Evolutionary conservation across 2,329 filamentous ascomycete species (phyloP).

Genomic region (Sporothrix inflata): DNA sequence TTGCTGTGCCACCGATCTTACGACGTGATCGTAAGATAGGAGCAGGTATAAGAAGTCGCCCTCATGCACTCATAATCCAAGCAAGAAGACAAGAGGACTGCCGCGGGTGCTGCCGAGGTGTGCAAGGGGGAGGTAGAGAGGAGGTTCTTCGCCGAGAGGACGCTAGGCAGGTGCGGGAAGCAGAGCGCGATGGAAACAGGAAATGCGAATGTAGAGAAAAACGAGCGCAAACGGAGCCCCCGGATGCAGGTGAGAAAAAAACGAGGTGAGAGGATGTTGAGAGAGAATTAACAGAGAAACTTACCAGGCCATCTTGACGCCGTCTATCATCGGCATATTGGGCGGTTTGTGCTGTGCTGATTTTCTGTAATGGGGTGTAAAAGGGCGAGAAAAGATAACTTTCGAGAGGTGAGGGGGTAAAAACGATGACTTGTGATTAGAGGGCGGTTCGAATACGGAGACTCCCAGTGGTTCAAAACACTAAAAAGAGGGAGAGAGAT

Average conservation of each 20-base stretch:
- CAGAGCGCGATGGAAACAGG: background rate
- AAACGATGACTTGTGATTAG: background rate
- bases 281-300: slow-evolving; percentile 40
- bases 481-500: background rate
- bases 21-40: background rate
- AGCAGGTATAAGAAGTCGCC: background rate
- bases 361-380: background rate
- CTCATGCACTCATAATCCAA: background rate
- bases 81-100: background rate
- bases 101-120: background rate
- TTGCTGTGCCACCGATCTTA: background rate
- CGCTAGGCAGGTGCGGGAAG: background rate
- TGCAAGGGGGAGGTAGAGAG: background rate
- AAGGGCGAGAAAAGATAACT: background rate
- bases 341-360: background rate
- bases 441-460: background rate
- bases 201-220: background rate
- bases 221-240: background rate
- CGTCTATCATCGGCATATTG: slow-evolving; percentile 70
- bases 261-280: background rate
- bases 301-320: slow-evolving; percentile 75
- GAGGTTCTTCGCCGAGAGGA: background rate
- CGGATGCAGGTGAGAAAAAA: background rate
- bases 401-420: background rate
- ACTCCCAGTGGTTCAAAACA: slow-evolving; percentile 8